Percentiles rank a stretch among this genome's conserved stretches.
Conservation (phyloP, 495 filamentous ascomycete genomes). For the Staphylotrichum longicolle region DNA sequence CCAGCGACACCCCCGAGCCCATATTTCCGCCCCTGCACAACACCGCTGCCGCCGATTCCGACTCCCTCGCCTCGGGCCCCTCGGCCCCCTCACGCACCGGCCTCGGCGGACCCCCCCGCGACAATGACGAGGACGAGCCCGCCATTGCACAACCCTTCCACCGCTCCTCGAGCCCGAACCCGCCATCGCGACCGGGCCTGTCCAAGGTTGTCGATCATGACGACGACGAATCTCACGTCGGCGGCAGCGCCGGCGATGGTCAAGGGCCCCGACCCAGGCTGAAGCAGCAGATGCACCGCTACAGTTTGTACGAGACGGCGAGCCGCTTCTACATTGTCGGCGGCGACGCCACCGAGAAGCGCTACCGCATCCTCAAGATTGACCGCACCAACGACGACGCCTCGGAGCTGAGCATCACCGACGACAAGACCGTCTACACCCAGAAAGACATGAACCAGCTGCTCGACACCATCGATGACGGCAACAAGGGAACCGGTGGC, state of each 20-base stretch:
- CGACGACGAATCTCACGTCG: constrained; percentile 46
- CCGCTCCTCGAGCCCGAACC: constrained; percentile 57
- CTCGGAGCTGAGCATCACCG: constrained; percentile 75
- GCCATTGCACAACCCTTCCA: constrained; percentile 62
- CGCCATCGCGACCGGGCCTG: constrained; percentile 32
- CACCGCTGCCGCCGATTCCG: constrained; percentile 38
- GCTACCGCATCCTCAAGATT: constrained; percentile 90
- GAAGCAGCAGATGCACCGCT: constrained; percentile 88
- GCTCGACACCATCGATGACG: constrained; percentile 91
- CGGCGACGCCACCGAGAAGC: constrained; percentile 79
- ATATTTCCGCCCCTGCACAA: constrained; percentile 47
- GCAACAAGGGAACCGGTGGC: constrained; percentile 88
- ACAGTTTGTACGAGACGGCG: constrained; percentile 90
- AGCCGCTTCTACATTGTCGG: constrained; percentile 92
- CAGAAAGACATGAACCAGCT: constrained; percentile 91
- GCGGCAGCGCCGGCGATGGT: constrained; percentile 19
- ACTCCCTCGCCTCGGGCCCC: constrained; percentile 24
- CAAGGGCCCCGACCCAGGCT: constrained; percentile 41
- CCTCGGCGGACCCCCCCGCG: constrained; percentile 42
- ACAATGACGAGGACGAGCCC: constrained; percentile 64
- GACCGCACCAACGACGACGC: constrained; percentile 76
- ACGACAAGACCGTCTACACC: constrained; percentile 92
- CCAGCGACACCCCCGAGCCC: constrained; percentile 21
- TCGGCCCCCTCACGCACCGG: constrained; percentile 26
- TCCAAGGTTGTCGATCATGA: constrained; percentile 28